Percentiles rank a stretch among this genome's conserved stretches.
Evolutionary conservation across 495 filamentous ascomycete species (phyloP).

Genomic region (Tuber calosporum): DNA sequence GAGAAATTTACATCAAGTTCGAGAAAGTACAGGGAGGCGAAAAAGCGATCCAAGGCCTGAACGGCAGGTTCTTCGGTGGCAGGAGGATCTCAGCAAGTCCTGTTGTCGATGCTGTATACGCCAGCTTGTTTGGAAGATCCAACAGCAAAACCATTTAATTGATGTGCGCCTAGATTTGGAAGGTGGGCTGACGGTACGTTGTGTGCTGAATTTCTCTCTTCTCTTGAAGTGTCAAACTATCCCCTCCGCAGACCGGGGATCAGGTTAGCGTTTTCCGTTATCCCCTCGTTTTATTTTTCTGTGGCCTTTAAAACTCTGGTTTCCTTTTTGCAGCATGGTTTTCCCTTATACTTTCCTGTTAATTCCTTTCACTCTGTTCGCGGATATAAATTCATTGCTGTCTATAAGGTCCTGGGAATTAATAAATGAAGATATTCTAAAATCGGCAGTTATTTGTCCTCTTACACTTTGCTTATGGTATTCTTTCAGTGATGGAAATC

Average conservation of each 20-base stretch:
- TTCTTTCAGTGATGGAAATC: not conserved
- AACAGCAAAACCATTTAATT: conserved; percentile 45
- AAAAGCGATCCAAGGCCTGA: conserved; percentile 94
- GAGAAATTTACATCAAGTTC: conserved; percentile 98
- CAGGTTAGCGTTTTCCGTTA: not conserved
- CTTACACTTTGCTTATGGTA: not conserved
- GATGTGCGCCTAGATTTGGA: not conserved
- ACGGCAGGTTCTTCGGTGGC: conserved; percentile 90
- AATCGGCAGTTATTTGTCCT: not conserved
- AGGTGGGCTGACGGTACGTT: conserved; percentile 2
- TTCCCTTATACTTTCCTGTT: not conserved
- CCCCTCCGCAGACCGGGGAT: not conserved
- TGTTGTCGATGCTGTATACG: conserved; percentile 97
- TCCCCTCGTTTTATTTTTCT: not conserved
- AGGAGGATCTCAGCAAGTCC: conserved; percentile 84
- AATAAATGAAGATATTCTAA: not conserved
- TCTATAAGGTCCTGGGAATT: not conserved
- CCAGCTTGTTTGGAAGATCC: conserved; percentile 85
- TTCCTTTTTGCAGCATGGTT: not conserved
- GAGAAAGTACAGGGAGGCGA: conserved; percentile 88
- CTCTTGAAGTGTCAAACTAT: not conserved
- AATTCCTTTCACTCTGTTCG: not conserved
- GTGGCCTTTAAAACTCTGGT: not conserved
- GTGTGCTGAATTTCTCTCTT: conserved; percentile 4
- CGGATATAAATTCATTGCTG: conserved; percentile 2